Percentiles rank a stretch among this genome's conserved stretches.
Evolutionary conservation across 768 basidiomycete species (phyloP).

Genomic region (Trametes punicea): DNA sequence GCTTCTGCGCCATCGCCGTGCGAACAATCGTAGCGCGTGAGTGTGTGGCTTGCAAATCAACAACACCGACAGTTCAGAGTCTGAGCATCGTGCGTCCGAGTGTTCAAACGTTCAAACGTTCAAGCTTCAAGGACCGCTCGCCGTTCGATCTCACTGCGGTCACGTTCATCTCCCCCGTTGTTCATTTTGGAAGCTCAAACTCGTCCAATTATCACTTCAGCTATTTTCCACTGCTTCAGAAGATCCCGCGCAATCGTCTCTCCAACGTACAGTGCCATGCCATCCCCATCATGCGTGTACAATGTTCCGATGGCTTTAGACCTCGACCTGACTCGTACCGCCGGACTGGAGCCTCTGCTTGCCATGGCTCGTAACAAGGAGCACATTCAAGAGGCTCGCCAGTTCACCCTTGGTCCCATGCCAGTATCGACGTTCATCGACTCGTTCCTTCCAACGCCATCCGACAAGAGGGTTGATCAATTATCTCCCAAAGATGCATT

Average conservation of each 20-base stretch:
- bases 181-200: too few relatives aligned
- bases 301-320: background rate
- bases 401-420: slow-evolving; percentile 11
- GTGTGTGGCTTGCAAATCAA: too few relatives aligned
- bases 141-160: too few relatives aligned
- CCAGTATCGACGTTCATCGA: slow-evolving; percentile 6
- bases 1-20: too few relatives aligned
- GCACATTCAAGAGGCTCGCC: background rate
- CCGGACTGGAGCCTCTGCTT: background rate
- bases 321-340: background rate
- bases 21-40: too few relatives aligned
- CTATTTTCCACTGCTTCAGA: background rate
- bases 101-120: too few relatives aligned
- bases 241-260: background rate
- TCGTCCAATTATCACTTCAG: too few relatives aligned
- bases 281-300: background rate
- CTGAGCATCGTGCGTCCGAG: too few relatives aligned
- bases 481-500: background rate
- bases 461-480: background rate
- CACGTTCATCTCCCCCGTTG: too few relatives aligned
- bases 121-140: too few relatives aligned
- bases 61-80: too few relatives aligned
- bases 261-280: background rate
- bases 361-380: background rate
- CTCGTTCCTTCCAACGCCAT: background rate